These are phyloP conservation scores for Rhizopogon roseolus DNA, from an alignment of 768 basidiomycete genomes.

Conservation along the genomic window DNA sequence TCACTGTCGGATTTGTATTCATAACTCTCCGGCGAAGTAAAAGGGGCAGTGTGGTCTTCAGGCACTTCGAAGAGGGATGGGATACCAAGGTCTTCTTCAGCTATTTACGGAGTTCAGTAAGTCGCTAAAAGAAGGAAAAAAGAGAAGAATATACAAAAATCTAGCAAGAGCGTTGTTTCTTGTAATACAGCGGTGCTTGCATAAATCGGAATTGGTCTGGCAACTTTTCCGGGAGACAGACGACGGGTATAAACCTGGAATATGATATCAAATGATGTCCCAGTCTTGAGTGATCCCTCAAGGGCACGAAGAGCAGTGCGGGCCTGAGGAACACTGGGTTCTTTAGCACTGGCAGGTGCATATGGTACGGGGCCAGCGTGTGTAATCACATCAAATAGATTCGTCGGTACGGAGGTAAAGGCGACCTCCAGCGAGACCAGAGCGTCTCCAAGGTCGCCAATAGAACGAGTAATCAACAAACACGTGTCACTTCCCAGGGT, in stretches of 20 bases:
- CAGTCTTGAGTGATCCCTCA: slow-evolving; percentile 2
- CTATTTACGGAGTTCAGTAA: neutral
- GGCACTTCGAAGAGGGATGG: neutral
- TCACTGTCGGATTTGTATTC: slow-evolving; percentile 3
- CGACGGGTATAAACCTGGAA: slow-evolving; percentile 1
- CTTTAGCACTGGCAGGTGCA: too few species aligned
- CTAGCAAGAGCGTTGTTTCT: neutral
- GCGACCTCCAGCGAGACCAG: neutral
- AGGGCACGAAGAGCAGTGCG: neutral
- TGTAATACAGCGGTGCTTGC: neutral
- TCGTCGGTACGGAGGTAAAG: neutral
- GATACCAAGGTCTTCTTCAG: neutral
- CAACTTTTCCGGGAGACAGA: neutral
- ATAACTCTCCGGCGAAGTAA: neutral
- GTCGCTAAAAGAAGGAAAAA: neutral
- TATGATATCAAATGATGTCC: slow-evolving; percentile 3
- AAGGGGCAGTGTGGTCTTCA: neutral
- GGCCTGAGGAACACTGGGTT: neutral
- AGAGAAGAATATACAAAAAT: neutral
- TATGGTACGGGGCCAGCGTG: too few species aligned
- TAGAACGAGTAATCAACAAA: neutral
- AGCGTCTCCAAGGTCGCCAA: neutral
- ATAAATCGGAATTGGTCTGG: neutral
- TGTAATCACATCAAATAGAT: neutral
- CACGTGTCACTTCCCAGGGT: neutral